These are phyloP conservation scores for Diplodia mutila DNA, from an alignment of 2,329 filamentous ascomycete species.

Conservation along the genomic window DNA sequence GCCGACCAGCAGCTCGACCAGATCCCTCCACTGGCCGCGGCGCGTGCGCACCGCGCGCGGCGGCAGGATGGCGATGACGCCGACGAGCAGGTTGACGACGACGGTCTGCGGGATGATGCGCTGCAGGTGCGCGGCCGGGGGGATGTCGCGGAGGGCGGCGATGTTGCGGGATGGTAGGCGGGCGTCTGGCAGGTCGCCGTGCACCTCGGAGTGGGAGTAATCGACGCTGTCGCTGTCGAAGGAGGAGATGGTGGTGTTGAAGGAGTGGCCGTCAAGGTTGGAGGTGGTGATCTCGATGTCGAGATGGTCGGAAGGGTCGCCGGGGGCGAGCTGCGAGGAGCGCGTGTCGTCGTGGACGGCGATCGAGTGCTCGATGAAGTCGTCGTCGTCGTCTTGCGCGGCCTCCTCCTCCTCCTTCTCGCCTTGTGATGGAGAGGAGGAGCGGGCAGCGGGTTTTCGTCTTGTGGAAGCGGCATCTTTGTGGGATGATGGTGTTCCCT, in stretches of 20 bases:
- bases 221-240: slow-evolving; percentile 43
- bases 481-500: neutral
- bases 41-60: slow-evolving; percentile 59
- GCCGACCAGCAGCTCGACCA: slow-evolving; percentile 79
- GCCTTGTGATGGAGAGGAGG: neutral
- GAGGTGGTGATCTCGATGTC: neutral
- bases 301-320: neutral
- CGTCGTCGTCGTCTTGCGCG: neutral
- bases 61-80: slow-evolving; percentile 79
- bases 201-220: slow-evolving; percentile 29
- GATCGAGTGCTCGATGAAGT: slow-evolving; percentile 79
- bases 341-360: slow-evolving; percentile 68
- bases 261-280: slow-evolving; percentile 14
- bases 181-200: slow-evolving; percentile 26
- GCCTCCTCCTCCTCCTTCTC: neutral
- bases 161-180: slow-evolving; percentile 51
- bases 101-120: slow-evolving; percentile 73
- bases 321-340: slow-evolving; percentile 58
- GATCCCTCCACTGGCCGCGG: slow-evolving; percentile 62
- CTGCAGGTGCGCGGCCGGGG: slow-evolving; percentile 65
- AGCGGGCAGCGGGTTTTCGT: neutral
- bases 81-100: slow-evolving; percentile 64
- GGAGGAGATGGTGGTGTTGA: slow-evolving; percentile 39
- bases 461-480: too few species aligned
- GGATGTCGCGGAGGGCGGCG: slow-evolving; percentile 70